Conservation (phyloP, 2,329 filamentous ascomycete species). For the Pseudocercospora macadamiae region DNA sequence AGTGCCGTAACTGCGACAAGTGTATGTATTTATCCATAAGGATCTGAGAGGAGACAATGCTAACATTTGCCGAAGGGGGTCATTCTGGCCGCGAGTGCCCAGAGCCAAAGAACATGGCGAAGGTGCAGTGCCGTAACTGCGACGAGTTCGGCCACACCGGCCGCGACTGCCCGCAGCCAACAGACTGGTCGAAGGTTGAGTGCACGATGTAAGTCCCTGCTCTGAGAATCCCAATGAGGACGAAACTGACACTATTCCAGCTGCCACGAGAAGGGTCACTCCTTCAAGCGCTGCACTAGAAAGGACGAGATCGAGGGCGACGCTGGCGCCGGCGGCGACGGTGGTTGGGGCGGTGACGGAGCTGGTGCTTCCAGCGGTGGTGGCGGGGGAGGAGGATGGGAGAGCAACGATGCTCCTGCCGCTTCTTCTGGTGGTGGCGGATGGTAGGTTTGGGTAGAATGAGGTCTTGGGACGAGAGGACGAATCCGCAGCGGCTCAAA, state of each 20-base stretch:
- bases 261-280: conserved; percentile 42
- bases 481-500: neutral
- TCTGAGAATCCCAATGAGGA: too few species aligned
- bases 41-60: neutral
- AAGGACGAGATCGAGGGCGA: conserved; percentile 23
- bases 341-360: conserved; percentile 15
- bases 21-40: conserved; percentile 15
- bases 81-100: conserved; percentile 63
- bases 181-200: conserved; percentile 48
- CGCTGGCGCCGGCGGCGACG: conserved; percentile 16
- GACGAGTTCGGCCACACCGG: conserved; percentile 37
- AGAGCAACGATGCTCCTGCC: conserved; percentile 11
- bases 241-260: conserved; percentile 28
- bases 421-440: conserved; percentile 12
- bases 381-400: conserved; percentile 12
- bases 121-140: conserved; percentile 51
- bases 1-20: conserved; percentile 41
- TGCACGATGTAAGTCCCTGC: conserved; percentile 35
- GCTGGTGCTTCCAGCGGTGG: conserved; percentile 13
- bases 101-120: conserved; percentile 57
- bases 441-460: conserved; percentile 5
- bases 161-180: conserved; percentile 14
- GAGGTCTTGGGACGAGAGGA: neutral
- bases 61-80: conserved; percentile 3
- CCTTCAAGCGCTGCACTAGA: conserved; percentile 34